Base-by-base conservation (phyloP, 805 yeast genomes). In the Zygosaccharomyces siamensis region DNA sequence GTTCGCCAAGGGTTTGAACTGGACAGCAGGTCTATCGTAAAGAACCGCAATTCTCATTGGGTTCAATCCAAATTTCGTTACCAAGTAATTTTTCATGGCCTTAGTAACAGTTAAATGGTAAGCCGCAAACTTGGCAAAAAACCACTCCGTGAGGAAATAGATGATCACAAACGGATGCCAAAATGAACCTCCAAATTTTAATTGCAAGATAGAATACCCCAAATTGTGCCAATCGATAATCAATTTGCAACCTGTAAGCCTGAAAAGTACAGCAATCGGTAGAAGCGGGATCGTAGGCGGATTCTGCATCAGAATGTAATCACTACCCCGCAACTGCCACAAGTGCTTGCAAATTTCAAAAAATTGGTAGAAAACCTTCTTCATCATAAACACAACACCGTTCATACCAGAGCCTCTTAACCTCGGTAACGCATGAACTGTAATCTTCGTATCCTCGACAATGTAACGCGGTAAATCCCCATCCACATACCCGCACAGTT, bases 141-240 rank as follows among this genome's bases (percentile, higher is more conserved):
- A 47, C 37, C 66, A 63, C 66, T 93, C 99, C 60, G 90, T 85
- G 5, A 68, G 48, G 48, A 71, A 78, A 61, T 87, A 76, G 2
- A 81, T 27, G 44, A 70, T 64, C 2, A 89, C 95, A 47, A 86
- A 66, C 0, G 84, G 82, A 61, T 87, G 87, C 30, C 67, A 68
- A 43, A 67, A 63, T 47, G 65, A 23, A 2, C 74, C 74, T 4
- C 74, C 61, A 55, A 80, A 79, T 56, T 81, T 81, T 60, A 92
- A 63, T 46, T 84, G 83, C 49, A 93, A 68, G 24, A 93, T 87
- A 1, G 95, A 79, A 66, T 79, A 92, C 36, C 95, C 96, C 57
- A 93, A 73, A 66, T 93, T 93, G 67, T 93, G 99, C 99, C 99
- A 93, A 68, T 93, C 99, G 43, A 93, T 79, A 18, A 93, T 75